Percentiles rank a stretch among this genome's conserved stretches.
phyloP scores from a whole-genome alignment of 2,329 filamentous ascomycete genomes.

The Claviceps pusilla region DNA sequence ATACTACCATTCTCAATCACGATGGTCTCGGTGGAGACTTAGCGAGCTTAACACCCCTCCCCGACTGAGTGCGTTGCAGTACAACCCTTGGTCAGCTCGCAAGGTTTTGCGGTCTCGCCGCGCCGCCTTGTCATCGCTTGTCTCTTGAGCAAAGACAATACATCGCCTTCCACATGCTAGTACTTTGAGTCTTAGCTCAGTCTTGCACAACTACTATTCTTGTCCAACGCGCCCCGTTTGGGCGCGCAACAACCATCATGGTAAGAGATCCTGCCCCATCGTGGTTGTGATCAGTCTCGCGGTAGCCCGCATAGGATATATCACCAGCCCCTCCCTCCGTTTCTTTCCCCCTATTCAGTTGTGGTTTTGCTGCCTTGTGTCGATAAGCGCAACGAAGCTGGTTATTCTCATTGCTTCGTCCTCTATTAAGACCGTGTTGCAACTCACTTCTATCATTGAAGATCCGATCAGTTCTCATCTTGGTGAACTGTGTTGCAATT shows the following conservation, averaged over 20 bases:
- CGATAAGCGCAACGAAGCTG: constrained; percentile 1
- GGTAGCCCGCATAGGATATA: constrained; percentile 32
- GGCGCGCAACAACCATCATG: constrained; percentile 27
- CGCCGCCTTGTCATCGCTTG: constrained; percentile 16
- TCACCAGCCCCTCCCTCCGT: constrained; percentile 22
- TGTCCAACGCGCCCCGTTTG: constrained; percentile 24
- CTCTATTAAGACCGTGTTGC: not conserved
- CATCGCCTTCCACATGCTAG: constrained; percentile 20
- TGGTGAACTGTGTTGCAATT: not conserved
- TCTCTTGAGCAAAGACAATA: constrained; percentile 21
- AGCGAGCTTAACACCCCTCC: constrained; percentile 16
- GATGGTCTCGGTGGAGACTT: constrained; percentile 22
- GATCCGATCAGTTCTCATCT: not conserved
- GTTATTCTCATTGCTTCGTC: constrained; percentile 10
- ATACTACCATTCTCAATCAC: constrained; percentile 13
- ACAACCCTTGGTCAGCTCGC: constrained; percentile 8
- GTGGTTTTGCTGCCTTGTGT: not conserved
- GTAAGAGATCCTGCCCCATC: constrained; percentile 27
- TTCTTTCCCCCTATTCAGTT: constrained; percentile 9
- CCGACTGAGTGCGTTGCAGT: constrained; percentile 11
- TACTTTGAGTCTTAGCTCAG: constrained; percentile 21
- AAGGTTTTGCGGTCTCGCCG: constrained; percentile 7
- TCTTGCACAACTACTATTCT: constrained; percentile 14
- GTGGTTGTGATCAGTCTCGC: constrained; percentile 17
- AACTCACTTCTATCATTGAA: not conserved